Base-by-base conservation (phyloP, 441 rosid species). In the Eutrema salsugineum region DNA sequence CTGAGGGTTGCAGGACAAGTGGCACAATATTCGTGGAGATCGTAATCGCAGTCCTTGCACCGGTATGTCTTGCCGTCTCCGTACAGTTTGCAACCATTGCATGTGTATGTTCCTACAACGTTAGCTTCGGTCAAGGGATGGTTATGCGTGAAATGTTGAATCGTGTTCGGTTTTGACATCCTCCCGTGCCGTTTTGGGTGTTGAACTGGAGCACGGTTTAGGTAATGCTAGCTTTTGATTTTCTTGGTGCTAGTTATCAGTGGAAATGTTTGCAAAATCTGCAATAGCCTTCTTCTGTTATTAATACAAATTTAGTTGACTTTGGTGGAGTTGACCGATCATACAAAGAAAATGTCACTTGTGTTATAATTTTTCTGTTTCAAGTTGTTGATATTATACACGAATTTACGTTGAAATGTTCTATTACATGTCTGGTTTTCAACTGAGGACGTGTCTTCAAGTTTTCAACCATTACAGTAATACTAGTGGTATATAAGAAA, bases 11-110 rank as follows among this genome's bases (percentile, higher is more conserved):
- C 2, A 10, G 57, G 79, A 58, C 79, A 76, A 11, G 46, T 77
- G 42, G 77, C 80, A 6, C 80, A 77, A 46, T 65, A 77, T 19
- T 70, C 80, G 6, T 77, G 80, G 35, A 77, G 76, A 43, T 77
- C 72, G 9, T 39, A 70, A 43, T 70, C 36, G 50, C 80, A 77
- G 46, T 42, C 72, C 17, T 20, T 19, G 69, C 80, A 77, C 50
- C 80, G 63, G 72, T 71, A 77, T 12, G 72, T 66, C 69, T 50
- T 71, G 57, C 64, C 44, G 0, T 8, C 0, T 1, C 80, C 80
- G 17, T 32, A 53, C 2, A 65, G 40, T 59, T 71, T 70, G 72
- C 80, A 71, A 44, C 80, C 80, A 44, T 65, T 0, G 57, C 80
- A 71, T 19, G 72, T 57, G 59, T 44, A 77, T 60, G 61, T 43